These are phyloP conservation scores for Goffeauzyma gilvescens DNA, from an alignment of 768 basidiomycete genomes.

Conservation along the genomic window DNA sequence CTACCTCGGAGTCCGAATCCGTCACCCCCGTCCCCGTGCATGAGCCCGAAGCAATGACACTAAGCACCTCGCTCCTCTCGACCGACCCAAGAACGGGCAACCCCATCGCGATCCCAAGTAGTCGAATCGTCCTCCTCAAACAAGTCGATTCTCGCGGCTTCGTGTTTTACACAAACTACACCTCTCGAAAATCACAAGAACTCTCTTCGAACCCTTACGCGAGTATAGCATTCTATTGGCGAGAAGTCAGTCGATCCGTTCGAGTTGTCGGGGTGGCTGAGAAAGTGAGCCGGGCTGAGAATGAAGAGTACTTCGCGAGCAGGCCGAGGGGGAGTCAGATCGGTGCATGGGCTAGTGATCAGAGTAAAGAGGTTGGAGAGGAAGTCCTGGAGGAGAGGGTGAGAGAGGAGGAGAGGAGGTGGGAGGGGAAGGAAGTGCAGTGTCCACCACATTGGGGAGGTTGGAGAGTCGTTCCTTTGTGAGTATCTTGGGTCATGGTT, in stretches of 20 bases:
- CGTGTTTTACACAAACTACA: slow-evolving; percentile 93
- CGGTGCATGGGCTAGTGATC: slow-evolving; percentile 84
- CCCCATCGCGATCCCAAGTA: slow-evolving; percentile 54
- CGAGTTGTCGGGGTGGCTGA: slow-evolving; percentile 72
- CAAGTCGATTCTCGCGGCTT: slow-evolving; percentile 67
- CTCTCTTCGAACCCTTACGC: slow-evolving; percentile 58
- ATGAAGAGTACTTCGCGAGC: slow-evolving; percentile 59
- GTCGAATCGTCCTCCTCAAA: slow-evolving; percentile 78
- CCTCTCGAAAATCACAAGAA: slow-evolving; percentile 75
- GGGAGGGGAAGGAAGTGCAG: slow-evolving; percentile 44
- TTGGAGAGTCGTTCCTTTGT: slow-evolving; percentile 84
- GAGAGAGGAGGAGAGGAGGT: slow-evolving; percentile 42
- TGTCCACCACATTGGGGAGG: slow-evolving; percentile 91
- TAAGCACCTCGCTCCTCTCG: slow-evolving; percentile 38
- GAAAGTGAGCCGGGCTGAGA: slow-evolving; percentile 52
- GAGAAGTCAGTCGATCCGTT: slow-evolving; percentile 59
- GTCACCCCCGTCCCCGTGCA: slow-evolving; percentile 38
- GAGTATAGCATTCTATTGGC: slow-evolving; percentile 78
- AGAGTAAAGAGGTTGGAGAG: slow-evolving; percentile 59
- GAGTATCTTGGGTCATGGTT: slow-evolving; percentile 25
- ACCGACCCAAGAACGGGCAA: no score
- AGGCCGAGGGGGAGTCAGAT: slow-evolving; percentile 67
- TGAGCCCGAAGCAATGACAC: slow-evolving; percentile 84
- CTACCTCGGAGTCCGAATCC: slow-evolving; percentile 35
- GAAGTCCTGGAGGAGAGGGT: slow-evolving; percentile 47